Evolutionary conservation across 2,329 filamentous ascomycete genomes (phyloP), one percentile per base, ranked within the genome.

Genomic region (Magnaporthiopsis rhizophila): DNA sequence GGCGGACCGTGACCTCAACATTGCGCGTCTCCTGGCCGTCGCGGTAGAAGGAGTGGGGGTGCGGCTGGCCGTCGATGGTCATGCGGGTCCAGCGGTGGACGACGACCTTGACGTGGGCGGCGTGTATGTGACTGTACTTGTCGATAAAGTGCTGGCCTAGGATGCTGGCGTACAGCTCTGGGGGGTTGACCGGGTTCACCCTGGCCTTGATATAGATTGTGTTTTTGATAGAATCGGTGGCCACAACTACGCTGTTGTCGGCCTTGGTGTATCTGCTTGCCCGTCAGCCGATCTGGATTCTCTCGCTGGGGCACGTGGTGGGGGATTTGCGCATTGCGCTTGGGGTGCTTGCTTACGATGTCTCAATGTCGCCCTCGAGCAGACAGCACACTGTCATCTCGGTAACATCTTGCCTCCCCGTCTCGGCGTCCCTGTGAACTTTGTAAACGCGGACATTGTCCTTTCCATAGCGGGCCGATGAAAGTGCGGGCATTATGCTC

Each of bases 401-500:
- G 58, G 89, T 90, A 70, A 98, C 91, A 9, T 88, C 90, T 77
- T 99, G 94, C 28, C 86, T 81, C 65, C 90, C 89, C 24, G 90
- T 89, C 72, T 86, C 81, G 74, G 86, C 81, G 76, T 98, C 87
- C 71, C 87, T 87, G 73, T 96, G 84, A 72, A 97, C 92, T 79
- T 99, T 99, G 86, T 90, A 96, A 72, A 99, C 87, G 73, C 95
- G 93, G 83, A 99, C 89, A 81, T 99, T 98, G 86, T 98, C 95
- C 86, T 99, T 94, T 80, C 90, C 90, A 76, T 93, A 94, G 74
- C 88, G 87, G 71, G 90, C 90, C 72, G 85, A 79, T 66, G 83
- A 80, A 66, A 88, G 77, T 70, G 76, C 75, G 68, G 85, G 77
- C 84, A 88, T 87, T 65, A 61, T 75, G 68, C 58, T 5, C 32